Evolutionary conservation across 139 green algal species (phyloP), one percentile per base, ranked within the genome.

Genomic region (Picochlorum costavermella): DNA sequence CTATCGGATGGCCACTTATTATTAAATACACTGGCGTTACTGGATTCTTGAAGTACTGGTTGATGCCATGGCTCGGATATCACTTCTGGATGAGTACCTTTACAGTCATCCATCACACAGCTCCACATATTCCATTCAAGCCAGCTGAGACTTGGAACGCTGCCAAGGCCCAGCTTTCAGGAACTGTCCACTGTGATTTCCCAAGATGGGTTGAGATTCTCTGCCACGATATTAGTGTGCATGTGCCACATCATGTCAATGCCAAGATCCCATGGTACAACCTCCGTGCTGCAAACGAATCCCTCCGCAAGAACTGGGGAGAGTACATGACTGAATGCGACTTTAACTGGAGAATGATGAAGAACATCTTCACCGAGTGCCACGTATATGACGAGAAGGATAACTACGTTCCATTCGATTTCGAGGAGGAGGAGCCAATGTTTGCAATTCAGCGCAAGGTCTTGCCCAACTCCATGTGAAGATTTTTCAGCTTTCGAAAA

Each of bases 1-100:
- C 65, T 1, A 61, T 83, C 3, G 87, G 44, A 31, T 75, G 90
- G 33, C 90, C 92, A 0, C 40, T 79, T n/a, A 69, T 98, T 30
- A 68, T 83, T 5, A 70, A 83, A 65, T 84, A 82, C 68, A 79
- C 81, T 2, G 92, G 92, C 60, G 50, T 74, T 20, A 65, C 40
- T 28, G 90, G 83, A 29, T 69, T 94, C 26, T 72, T 89, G 55
- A 98, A 98, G 86, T 95, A 84, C 82, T 98, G 91, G 91, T 79
- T 97, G 37, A 92, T 97, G 84, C 92, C 92, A 1, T 97, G 89
- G 89, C 74, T 98, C 63, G 92, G 92, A 43, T 98, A 96, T 82
- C 92, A 98, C 83, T 98, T 98, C 86, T 98, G 92, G 92, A 96
- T 97, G 87, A 85, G 69, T 65, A 96, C 92, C 51, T 98, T 98